Evolutionary conservation across 2,329 filamentous ascomycete genomes (phyloP), one percentile per base, ranked within the genome.

Genomic region (Neopestalotiopsis rosae): DNA sequence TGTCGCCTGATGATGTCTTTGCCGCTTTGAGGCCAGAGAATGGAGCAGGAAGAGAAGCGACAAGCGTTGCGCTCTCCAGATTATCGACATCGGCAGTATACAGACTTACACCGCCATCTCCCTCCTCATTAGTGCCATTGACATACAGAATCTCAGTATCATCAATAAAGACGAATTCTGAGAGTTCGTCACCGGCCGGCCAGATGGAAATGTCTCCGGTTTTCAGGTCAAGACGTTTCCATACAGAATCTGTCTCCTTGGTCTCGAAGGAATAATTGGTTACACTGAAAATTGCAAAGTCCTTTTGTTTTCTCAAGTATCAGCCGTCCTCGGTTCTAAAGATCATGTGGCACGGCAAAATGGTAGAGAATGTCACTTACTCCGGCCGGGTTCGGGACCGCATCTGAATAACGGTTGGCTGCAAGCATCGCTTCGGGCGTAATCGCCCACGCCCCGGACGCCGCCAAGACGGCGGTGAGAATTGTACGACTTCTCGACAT

Each of bases 221-320:
- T 64, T 82, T 79, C 32, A 89, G 79, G 71, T 91, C 85, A 66
- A 92, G 78, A 45, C 89, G 71, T 81, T 86, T 84, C 89, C 88
- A 80, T 76, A 83, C 72, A 6, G 70, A 67, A 3, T 81, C 80
- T 45, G 84, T 83, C 40, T 81, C 77, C 71, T 89, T 86, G 0
- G 84, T 83, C 42, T 86, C 82, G 75, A 91, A 91, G 52, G 85
- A 88, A 77, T 92, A 92, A 10, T 87, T 87, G 1, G 85, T 88
- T 32, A 81, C 78, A 6, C 81, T 82, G 74, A 85, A 87, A 57
- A 87, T 70, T 1, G 84, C 85, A 49, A 85, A 82, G 61, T 81
- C 79, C 78, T 79, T 30, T 28, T 28, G 24, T 28, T 45, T 17
- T n/a, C 28, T 2, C 34, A 74, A 72, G 69, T 34, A 68, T 59